Evolutionary conservation across 805 yeast genomes (phyloP).

Genomic region (Candida nemodendra): DNA sequence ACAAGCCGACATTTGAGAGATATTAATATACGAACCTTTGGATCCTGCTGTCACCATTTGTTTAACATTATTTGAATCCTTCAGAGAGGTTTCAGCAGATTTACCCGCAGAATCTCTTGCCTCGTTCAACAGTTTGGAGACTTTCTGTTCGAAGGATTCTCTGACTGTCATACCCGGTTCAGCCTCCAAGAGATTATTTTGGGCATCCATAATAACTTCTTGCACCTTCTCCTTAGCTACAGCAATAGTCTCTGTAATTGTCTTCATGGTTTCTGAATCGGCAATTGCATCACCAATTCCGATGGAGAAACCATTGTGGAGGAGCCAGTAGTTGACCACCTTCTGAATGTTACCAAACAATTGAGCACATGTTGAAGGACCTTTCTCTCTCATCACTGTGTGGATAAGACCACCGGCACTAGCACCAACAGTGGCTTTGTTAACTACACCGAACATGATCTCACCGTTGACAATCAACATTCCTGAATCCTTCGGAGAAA

Average conservation of each 20-base stretch:
- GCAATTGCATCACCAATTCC: slow-evolving; percentile 99
- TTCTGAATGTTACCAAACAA: slow-evolving; percentile 91
- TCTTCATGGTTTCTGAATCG: slow-evolving; percentile 92
- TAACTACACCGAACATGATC: slow-evolving; percentile 96
- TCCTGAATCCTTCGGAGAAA: slow-evolving; percentile 90
- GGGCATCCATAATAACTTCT: slow-evolving; percentile 90
- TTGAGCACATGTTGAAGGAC: slow-evolving; percentile 84
- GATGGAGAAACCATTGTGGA: slow-evolving; percentile 95
- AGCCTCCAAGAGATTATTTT: slow-evolving; percentile 80
- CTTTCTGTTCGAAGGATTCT: slow-evolving; percentile 97
- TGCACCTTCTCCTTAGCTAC: slow-evolving; percentile 94
- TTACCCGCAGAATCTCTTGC: slow-evolving; percentile 99
- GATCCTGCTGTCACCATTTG: slow-evolving; percentile 99
- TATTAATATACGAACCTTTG: slow-evolving; percentile 97
- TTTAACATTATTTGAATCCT: slow-evolving; percentile 91
- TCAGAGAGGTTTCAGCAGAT: slow-evolving; percentile 94
- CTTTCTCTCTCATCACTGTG: slow-evolving; percentile 97
- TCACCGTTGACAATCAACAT: slow-evolving; percentile 96
- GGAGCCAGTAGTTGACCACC: slow-evolving; percentile 93
- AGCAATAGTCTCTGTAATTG: slow-evolving; percentile 88
- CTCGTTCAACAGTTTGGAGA: slow-evolving; percentile 89
- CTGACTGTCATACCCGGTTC: slow-evolving; percentile 99
- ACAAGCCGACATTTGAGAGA: slow-evolving; percentile 99
- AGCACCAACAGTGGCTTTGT: slow-evolving; percentile 97
- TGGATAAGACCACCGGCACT: slow-evolving; percentile 98